Evolutionary conservation across 2,329 filamentous ascomycete species (phyloP), one percentile per base, ranked within the genome.

Genomic region (Septoria petroselini): DNA sequence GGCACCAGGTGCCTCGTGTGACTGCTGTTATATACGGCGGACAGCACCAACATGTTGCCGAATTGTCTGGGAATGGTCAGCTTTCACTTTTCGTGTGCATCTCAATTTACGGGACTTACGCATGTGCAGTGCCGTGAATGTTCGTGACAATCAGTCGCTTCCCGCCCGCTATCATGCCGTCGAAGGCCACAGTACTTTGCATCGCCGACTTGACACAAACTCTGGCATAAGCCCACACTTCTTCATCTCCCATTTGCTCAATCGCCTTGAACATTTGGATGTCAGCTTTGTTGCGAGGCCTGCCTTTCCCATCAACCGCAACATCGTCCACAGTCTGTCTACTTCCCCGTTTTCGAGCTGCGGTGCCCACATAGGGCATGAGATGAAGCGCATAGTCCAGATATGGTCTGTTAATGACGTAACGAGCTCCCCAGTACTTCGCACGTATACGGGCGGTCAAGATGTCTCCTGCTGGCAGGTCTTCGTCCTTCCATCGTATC

Each of bases 381-480:
- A 73, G 71, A 54, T 83, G 78, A 2, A 84, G 73, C 2, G 77
- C 79, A 48, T 80, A 76, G 58, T 81, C 79, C 15, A 85, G 69
- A 52, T 91, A 89, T 1, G 88, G 88, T 18, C 93, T 81, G 66
- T 93, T 86, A 19, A 91, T 91, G 64, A 97, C 91, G 55, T 94
- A 90, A 57, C 86, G 81, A 0, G 89, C 91, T 15, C 93, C 93
- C 76, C 91, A 97, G 69, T 93, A 97, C 68, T 98, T 97, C 11
- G 88, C 93, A 34, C 91, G 84, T 54, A 97, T 76, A 17, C 93
- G 82, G 25, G 91, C 91, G 9, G 82, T 76, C 12, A 96, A 82
- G 52, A 97, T 90, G 41, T 95, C 83, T 0, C 65, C 68, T 0
- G 90, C 80, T 1, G 89, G 88, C 3, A 77, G 76, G 47, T 95